Evolutionary conservation across 2,329 filamentous ascomycete genomes (phyloP).

Genomic region (Sporothrix inflata): DNA sequence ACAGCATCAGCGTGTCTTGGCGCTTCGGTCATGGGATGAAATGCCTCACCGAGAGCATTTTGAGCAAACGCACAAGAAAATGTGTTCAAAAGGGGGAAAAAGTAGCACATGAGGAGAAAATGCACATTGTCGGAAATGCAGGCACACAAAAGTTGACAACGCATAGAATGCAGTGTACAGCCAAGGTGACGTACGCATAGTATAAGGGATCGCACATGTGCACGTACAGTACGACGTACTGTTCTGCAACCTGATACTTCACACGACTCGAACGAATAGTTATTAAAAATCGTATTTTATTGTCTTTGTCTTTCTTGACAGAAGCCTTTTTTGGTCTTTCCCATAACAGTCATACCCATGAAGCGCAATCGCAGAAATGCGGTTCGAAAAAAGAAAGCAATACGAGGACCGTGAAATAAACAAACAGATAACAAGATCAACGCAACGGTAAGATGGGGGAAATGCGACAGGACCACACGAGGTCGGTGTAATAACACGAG

Average conservation of each 20-base stretch:
- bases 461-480: background rate
- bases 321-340: background rate
- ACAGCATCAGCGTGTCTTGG: background rate
- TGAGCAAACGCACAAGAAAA: background rate
- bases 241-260: no score
- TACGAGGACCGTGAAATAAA: background rate
- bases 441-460: background rate
- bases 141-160: background rate
- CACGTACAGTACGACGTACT: no score
- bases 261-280: no score
- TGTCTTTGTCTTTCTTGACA: conserved; percentile 12
- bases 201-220: no score
- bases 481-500: background rate
- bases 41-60: background rate
- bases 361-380: background rate
- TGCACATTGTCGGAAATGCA: background rate
- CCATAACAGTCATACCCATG: conserved; percentile 10
- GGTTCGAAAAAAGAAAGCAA: background rate
- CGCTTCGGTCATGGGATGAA: background rate
- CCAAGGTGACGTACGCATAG: background rate
- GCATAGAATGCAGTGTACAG: background rate
- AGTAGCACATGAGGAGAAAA: background rate
- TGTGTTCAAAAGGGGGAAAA: no score
- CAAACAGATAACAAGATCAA: background rate
- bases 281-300: background rate